Base-by-base conservation (phyloP, 805 yeast species). In the Phaffomyces thermotolerans region DNA sequence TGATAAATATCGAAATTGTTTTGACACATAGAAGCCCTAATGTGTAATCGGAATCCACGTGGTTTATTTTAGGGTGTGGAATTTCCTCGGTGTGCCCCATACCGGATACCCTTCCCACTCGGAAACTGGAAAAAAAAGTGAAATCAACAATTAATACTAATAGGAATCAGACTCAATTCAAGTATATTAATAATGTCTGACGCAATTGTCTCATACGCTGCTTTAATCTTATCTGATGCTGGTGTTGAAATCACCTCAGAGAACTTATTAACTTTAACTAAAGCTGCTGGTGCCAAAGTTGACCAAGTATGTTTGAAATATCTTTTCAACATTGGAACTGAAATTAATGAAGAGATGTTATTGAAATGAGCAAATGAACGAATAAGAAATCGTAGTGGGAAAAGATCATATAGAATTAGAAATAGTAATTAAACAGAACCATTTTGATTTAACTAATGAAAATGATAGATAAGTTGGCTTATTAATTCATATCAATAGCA, bases 181-280 rank as follows among this genome's bases (percentile, higher is more conserved):
- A 35, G 13, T 13, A 39, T 30, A 33, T 10, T 24, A 33, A 36
- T 24, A 69, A 87, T 87, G 95, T 84, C 95, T 71, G 95, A 89
- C 79, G 79, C 95, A 66, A 81, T 91, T 68, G 87, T 88, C 68
- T 85, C 96, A 62, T 89, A 88, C 85, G 98, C 99, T 71, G 96
- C 98, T 67, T 82, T 91, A 73, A 89, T 91, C 76, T 80, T 91
- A 73, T 96, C 97, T 59, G 99, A 91, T 69, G 87, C 97, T 65
- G 96, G 88, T 66, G 75, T 88, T 66, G 96, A 90, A 73, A 79
- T 93, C 81, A 78, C 95, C 51, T 58, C 89, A 60, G 90, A 81
- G 67, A 84, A 84, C 77, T 77, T 84, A 66, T 64, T 75, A 64
- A 73, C 86, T 63, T 71, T 84, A 69, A 73, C 84, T 68, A 60